Evolutionary conservation across 106 monocot genomes (phyloP), one percentile per base, ranked within the genome.

Genomic region (Narthecium ossifragum): DNA sequence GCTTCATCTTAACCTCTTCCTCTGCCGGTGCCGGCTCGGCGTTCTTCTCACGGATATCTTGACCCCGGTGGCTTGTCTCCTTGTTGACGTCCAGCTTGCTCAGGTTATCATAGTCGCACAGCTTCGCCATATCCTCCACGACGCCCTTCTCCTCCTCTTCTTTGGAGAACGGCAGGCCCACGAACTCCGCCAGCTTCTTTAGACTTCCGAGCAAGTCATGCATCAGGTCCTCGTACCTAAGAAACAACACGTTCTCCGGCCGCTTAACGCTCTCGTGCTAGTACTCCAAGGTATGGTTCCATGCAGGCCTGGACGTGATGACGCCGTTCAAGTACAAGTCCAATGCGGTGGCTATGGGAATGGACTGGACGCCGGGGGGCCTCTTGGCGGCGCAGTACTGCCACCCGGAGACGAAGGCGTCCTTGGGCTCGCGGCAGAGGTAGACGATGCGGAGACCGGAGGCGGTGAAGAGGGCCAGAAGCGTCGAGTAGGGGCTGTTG

Each of bases 221-320:
- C 25, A n/a, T 53, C 41, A 71, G 7, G 13, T 71, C 63, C 34
- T 71, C 71, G 34, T 45, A 71, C 32, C 26, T 71, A 22, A 71
- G 15, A 26, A 71, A 71, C 45, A 71, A 1, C 29, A 71, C 51
- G 14, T 41, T 41, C 2, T 23, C 20, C 8, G 43, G 43, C 30
- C 43, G 29, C 29, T 28, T 21, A 3, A 12, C 0, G 31, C 36
- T 46, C 62, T 27, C 43, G 17, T 56, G n/a, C 63, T 63, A 63
- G 63, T 63, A 71, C 39, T 43, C 71, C 26, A 71, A 17, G n/a
- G 38, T 34, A 27, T 63, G 62, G 5, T 71, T 63, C 63, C 62
- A 63, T 37, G 46, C 55, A 1, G 71, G 55, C 39, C 71, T 55
- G 13, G 23, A 55, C 6, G 39, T 1, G 14, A 33, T 26, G 5